A percentile compares a stretch with the other conserved stretches of the same genome.
phyloP scores from a whole-genome alignment of 176 grass and related monocot species.

The Saccharum spontaneum region DNA sequence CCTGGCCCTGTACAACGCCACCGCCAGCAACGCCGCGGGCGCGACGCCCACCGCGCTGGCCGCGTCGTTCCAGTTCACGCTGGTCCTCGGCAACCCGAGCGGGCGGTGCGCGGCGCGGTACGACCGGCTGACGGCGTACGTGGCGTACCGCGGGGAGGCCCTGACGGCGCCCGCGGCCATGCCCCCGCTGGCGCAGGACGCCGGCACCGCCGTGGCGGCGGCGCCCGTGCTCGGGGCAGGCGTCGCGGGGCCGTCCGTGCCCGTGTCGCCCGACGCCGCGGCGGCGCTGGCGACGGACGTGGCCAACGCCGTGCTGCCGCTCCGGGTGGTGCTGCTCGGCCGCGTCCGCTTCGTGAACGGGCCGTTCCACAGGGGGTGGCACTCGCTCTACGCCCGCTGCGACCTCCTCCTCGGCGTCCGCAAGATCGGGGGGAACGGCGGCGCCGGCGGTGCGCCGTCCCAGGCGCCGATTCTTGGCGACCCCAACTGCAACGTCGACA shows the following conservation, averaged over 20 bases:
- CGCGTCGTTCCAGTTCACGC: constrained; percentile 63
- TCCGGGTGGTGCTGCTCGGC: constrained; percentile 73
- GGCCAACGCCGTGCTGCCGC: constrained; percentile 51
- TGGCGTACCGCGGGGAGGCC: constrained; percentile 58
- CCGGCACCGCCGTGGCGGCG: constrained; percentile 33
- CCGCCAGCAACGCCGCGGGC: neutral
- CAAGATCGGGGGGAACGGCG: neutral
- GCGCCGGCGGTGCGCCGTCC: neutral
- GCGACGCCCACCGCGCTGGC: constrained; percentile 24
- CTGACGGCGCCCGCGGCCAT: constrained; percentile 54
- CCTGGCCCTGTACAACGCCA: constrained; percentile 58
- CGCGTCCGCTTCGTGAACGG: constrained; percentile 63
- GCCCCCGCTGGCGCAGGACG: constrained; percentile 66
- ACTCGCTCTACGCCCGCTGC: constrained; percentile 67
- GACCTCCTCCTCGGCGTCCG: constrained; percentile 64
- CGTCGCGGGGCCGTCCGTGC: constrained; percentile 31
- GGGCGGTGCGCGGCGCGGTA: constrained; percentile 53
- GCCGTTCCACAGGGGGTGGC: constrained; percentile 60
- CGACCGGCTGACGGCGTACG: constrained; percentile 67
- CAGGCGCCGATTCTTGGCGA: constrained; percentile 61
- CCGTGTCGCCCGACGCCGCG: constrained; percentile 50
- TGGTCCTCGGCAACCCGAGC: constrained; percentile 76
- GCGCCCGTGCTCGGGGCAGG: constrained; percentile 48
- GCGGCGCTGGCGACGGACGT: constrained; percentile 58
- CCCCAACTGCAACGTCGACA: constrained; percentile 59